Conservation (phyloP, 129 eudicot species). For the Chrysanthemum lavandulifolium region DNA sequence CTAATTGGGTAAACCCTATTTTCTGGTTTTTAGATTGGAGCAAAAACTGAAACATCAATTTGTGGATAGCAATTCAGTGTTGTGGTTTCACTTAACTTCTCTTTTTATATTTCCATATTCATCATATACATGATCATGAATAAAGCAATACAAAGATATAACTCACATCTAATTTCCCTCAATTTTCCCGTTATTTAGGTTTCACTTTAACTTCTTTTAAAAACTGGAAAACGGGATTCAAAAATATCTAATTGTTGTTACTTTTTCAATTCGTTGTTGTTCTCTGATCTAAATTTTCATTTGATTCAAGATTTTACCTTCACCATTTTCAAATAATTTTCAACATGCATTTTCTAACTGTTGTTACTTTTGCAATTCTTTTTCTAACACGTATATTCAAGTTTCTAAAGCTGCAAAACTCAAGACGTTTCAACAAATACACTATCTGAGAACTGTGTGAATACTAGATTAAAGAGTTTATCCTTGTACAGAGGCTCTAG, state of each 20-base stretch:
- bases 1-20: too few relatives aligned
- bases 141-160: not conserved
- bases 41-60: not conserved
- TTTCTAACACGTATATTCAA: too few relatives aligned
- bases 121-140: not conserved
- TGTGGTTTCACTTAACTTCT: not conserved
- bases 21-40: not conserved
- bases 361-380: not conserved
- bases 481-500: too few relatives aligned
- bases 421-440: not conserved
- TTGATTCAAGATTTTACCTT: not conserved
- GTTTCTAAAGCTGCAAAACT: too few relatives aligned
- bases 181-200: not conserved
- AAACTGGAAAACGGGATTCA: not conserved
- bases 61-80: not conserved
- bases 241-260: not conserved
- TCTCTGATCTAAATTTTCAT: not conserved
- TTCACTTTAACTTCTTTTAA: not conserved
- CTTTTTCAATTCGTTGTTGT: not conserved
- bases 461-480: too few relatives aligned
- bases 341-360: not conserved
- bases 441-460: not conserved
- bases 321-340: not conserved
- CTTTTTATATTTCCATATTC: not conserved
- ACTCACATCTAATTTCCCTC: not conserved